Conservation (phyloP, 768 basidiomycete species). For the Galerina sulciceps region DNA sequence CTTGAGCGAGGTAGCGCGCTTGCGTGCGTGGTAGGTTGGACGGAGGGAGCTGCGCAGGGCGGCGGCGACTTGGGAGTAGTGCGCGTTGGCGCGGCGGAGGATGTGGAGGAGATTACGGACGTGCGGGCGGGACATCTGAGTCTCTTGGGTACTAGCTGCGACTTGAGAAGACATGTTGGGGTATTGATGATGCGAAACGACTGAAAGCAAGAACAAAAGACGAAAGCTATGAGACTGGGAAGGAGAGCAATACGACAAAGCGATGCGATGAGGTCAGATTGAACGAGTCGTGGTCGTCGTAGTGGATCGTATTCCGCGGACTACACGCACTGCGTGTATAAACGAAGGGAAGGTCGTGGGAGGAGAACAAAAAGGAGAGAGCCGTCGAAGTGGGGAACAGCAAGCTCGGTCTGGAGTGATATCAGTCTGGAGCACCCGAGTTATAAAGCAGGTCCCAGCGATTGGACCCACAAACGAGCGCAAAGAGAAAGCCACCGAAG, state of each 20-base stretch:
- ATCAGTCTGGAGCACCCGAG: background rate
- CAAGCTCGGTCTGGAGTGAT: conserved; percentile 12
- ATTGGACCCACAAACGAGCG: conserved; percentile 38
- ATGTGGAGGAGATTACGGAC: conserved; percentile 42
- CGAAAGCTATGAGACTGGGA: no score
- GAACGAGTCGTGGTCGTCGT: background rate
- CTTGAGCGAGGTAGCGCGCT: conserved; percentile 45
- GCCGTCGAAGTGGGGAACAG: conserved; percentile 8
- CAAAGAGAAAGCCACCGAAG: conserved; percentile 11
- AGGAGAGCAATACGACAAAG: conserved; percentile 1
- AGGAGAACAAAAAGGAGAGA: conserved; percentile 14
- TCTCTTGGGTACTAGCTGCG: background rate
- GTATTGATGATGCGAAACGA: background rate
- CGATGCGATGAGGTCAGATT: background rate
- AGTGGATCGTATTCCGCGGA: background rate
- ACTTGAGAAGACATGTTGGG: conserved; percentile 24
- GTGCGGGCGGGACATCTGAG: conserved; percentile 29
- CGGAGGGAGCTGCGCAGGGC: conserved; percentile 36
- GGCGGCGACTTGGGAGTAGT: conserved; percentile 41
- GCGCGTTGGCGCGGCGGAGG: conserved; percentile 47
- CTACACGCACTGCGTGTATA: conserved; percentile 40
- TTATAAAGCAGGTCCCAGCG: conserved; percentile 21
- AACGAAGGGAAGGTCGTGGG: conserved; percentile 9
- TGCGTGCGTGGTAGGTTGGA: conserved; percentile 51
- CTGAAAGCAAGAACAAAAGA: no score